phyloP scores from a whole-genome alignment of 208 protist species.

The Strigomonas galati region DNA sequence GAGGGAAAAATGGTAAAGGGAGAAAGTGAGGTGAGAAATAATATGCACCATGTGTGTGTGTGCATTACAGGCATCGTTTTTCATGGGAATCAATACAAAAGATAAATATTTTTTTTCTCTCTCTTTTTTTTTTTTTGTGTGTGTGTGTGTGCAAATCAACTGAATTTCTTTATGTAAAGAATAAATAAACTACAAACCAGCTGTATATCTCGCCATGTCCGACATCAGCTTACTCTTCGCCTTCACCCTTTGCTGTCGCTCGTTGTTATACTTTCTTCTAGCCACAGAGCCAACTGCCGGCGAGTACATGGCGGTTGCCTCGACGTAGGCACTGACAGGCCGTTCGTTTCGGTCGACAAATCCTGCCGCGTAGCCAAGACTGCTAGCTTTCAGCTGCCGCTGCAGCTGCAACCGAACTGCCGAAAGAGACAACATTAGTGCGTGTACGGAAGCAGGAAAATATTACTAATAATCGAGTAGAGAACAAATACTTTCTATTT shows the following conservation, averaged over 20 bases:
- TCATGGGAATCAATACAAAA: conserved; percentile 3
- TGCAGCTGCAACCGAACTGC: conserved; percentile 30
- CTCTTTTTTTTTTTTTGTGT: too few relatives aligned
- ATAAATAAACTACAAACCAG: conserved; percentile 34
- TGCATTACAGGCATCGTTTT: too few relatives aligned
- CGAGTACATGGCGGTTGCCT: conserved; percentile 50
- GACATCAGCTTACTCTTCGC: conserved; percentile 34
- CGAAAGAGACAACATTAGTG: not conserved
- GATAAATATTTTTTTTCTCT: too few relatives aligned
- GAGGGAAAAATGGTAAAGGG: not conserved
- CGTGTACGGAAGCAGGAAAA: too few relatives aligned
- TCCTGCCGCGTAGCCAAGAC: conserved; percentile 48
- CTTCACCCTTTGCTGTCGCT: conserved; percentile 35
- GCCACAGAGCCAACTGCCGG: conserved; percentile 28
- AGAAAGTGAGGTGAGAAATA: not conserved
- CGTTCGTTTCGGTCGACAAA: conserved; percentile 44
- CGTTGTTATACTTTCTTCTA: conserved; percentile 40
- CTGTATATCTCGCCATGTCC: conserved; percentile 18
- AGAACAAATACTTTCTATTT: too few relatives aligned
- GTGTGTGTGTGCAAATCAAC: too few relatives aligned
- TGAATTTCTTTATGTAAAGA: too few relatives aligned
- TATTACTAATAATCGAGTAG: too few relatives aligned
- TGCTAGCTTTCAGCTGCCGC: conserved; percentile 32
- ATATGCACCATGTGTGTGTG: conserved; percentile 1
- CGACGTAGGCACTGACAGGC: conserved; percentile 32